Conservation (phyloP, 495 filamentous ascomycete genomes). For the Pseudevernia furfuracea region DNA sequence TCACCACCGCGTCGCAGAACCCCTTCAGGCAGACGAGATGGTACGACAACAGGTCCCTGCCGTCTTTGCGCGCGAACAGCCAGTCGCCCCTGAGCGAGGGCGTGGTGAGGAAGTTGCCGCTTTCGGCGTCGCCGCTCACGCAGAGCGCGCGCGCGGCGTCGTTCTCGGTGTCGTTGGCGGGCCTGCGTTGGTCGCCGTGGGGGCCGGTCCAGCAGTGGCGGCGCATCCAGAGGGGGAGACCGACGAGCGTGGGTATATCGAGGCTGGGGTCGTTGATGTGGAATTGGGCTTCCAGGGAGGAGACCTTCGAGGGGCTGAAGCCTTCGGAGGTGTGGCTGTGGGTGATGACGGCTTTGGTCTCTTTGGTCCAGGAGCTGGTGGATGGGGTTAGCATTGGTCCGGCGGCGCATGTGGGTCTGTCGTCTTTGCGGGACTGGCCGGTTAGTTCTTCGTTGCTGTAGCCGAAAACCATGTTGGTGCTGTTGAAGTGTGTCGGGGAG, state of each 20-base stretch:
- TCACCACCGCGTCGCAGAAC: constrained; percentile 1
- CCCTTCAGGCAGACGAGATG: constrained; percentile 5
- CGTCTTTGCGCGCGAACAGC: background rate
- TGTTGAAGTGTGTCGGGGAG: background rate
- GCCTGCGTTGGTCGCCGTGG: background rate
- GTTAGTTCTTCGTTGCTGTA: background rate
- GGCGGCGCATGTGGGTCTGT: background rate
- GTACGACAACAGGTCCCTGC: background rate
- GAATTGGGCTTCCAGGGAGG: background rate
- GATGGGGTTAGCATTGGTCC: background rate
- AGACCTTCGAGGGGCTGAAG: background rate
- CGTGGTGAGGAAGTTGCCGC: background rate
- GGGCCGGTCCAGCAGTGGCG: background rate
- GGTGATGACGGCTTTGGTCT: constrained; percentile 1
- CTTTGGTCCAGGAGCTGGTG: background rate
- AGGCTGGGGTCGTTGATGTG: background rate
- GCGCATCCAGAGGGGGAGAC: constrained; percentile 12
- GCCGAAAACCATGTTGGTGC: background rate
- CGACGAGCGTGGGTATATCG: background rate
- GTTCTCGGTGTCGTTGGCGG: background rate
- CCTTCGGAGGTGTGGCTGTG: background rate
- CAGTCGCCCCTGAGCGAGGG: background rate
- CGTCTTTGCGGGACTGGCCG: background rate
- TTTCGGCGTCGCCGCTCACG: background rate
- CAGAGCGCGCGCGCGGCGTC: background rate